These are phyloP conservation scores for Nannizziopsis arthrosporioides DNA, from an alignment of 2,329 filamentous ascomycete species.

Conservation along the genomic window DNA sequence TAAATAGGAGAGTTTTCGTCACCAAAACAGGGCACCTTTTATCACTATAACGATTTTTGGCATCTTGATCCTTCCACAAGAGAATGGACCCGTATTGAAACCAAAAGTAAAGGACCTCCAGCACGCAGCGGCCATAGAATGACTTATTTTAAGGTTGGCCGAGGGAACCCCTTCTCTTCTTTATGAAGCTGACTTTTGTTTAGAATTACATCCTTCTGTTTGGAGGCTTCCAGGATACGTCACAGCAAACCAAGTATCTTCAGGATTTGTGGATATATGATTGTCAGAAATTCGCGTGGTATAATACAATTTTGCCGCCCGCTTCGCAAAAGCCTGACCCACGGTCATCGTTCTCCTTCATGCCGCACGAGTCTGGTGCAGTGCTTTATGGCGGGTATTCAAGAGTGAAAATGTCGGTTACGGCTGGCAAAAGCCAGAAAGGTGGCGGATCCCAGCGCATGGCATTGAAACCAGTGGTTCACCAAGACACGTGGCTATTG, in stretches of 20 bases:
- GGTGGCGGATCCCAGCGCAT: slow-evolving; percentile 51
- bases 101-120: slow-evolving; percentile 59
- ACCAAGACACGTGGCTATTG: slow-evolving; percentile 91
- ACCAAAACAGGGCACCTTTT: slow-evolving; percentile 95
- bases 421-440: slow-evolving; percentile 50
- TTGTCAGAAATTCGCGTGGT: slow-evolving; percentile 75
- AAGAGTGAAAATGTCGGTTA: slow-evolving; percentile 60
- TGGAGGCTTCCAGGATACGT: slow-evolving; percentile 94
- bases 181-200: slow-evolving; percentile 2
- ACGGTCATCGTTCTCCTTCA: slow-evolving; percentile 78
- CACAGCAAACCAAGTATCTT: slow-evolving; percentile 85
- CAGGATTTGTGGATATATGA: slow-evolving; percentile 95
- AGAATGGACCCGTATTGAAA: slow-evolving; percentile 86
- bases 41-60: slow-evolving; percentile 99
- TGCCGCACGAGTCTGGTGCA: slow-evolving; percentile 82
- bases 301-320: slow-evolving; percentile 59
- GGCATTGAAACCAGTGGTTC: slow-evolving; percentile 72
- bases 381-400: slow-evolving; percentile 92
- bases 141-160: slow-evolving; percentile 68
- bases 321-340: slow-evolving; percentile 81
- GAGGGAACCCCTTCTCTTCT: neutral
- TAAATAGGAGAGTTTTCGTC: slow-evolving; percentile 69
- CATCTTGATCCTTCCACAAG: slow-evolving; percentile 67
- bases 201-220: slow-evolving; percentile 85
- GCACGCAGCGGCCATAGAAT: slow-evolving; percentile 87